Evolutionary conservation across 2,329 filamentous ascomycete genomes (phyloP), one percentile per base, ranked within the genome.

Genomic region (Paracoccidioides lutzii): DNA sequence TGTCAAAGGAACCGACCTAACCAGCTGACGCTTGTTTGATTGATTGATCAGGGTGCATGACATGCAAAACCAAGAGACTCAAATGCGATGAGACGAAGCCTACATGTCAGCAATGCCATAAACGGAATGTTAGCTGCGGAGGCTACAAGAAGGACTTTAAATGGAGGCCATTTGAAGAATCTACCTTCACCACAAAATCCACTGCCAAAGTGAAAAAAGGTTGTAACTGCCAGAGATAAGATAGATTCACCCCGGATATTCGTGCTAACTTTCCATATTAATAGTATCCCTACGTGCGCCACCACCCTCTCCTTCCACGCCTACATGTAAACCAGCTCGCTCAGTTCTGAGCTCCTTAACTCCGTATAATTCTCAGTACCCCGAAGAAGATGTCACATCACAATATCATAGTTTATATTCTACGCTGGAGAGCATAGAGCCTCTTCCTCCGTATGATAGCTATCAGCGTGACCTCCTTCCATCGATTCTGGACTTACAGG

Each of bases 91-190:
- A 88, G 72, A 81, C 79, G 48, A 86, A 87, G 61, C 84, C 84
- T 0, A 77, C 75, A 28, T 87, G 84, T 63, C 74, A 80, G 57
- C 83, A 87, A 71, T 87, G 84, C 65, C 75, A 80, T 48, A 80
- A 80, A 62, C 76, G 84, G 54, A 81, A 78, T 59, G 83, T 87
- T 28, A 67, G 73, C 3, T 88, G 84, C 65, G 84, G 83, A 57
- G 84, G 84, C 40, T 88, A 87, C 70, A 85, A 82, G 68, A 88
- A 85, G 67, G 81, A 85, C 67, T 87, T 86, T 72, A 87, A 87
- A 75, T 88, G 84, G 84, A 76, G 82, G 53, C 78, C 82, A 0
- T 86, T 86, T 62, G 82, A 84, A 64, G 83, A 87, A 60, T 76
- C 79, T 49, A 81, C 72, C 55, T 75, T 82, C 59, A 70, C 65